Percentiles rank a stretch among this genome's conserved stretches.
phyloP scores from a whole-genome alignment of 305 asterid genomes.

The Solanum chacoense region DNA sequence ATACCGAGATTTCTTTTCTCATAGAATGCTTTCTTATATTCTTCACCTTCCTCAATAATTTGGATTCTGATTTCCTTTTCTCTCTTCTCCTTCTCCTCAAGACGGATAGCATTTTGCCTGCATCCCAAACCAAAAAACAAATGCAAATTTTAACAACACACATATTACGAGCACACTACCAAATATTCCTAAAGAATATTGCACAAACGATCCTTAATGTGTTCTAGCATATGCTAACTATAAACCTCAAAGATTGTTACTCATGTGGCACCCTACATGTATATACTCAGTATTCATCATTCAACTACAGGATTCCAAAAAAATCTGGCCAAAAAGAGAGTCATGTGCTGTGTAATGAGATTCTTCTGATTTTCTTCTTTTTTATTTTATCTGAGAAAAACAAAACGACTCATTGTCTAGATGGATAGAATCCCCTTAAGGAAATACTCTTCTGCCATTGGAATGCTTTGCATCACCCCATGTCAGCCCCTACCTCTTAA shows the following conservation, averaged over 20 bases:
- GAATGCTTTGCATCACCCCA: not conserved
- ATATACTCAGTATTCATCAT: not conserved
- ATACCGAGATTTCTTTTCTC: conserved; percentile 66
- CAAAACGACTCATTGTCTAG: not conserved
- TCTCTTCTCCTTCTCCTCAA: conserved; percentile 91
- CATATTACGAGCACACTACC: not conserved
- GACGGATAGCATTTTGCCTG: conserved; percentile 79
- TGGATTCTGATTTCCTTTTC: conserved; percentile 76
- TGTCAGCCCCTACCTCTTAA: not conserved
- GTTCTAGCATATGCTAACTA: not conserved
- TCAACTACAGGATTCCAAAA: not conserved
- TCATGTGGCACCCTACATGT: not conserved
- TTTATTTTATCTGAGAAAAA: not conserved
- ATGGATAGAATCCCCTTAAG: not conserved
- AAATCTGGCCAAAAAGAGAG: not conserved
- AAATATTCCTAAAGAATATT: not conserved
- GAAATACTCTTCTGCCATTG: not conserved
- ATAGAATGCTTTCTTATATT: conserved; percentile 57
- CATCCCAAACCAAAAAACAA: conserved; percentile 12
- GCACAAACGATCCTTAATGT: not conserved
- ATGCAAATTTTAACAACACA: not conserved
- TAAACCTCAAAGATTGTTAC: not conserved
- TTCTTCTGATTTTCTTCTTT: not conserved
- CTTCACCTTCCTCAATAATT: conserved; percentile 84
- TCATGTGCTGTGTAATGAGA: not conserved